Conservation (phyloP, 768 basidiomycete species). For the Tricholoma saponaceum region DNA sequence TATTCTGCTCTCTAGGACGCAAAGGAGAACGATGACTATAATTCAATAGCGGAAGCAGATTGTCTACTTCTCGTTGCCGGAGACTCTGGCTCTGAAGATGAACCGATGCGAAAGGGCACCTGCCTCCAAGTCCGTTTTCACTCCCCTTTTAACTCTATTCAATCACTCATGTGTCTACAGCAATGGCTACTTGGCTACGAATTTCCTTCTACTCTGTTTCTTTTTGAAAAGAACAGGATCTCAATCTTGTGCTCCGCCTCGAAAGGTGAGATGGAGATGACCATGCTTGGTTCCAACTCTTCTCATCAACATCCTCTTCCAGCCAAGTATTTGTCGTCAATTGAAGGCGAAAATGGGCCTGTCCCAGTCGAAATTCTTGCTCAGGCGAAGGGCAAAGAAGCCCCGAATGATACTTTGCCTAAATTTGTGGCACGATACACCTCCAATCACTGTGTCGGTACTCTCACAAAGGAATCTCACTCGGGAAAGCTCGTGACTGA, state of each 20-base stretch:
- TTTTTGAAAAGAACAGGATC: slow-evolving; percentile 77
- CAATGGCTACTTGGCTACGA: slow-evolving; percentile 98
- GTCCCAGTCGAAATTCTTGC: slow-evolving; percentile 74
- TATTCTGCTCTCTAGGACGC: slow-evolving; percentile 44
- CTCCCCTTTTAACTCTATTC: slow-evolving; percentile 1
- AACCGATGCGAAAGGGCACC: slow-evolving; percentile 85
- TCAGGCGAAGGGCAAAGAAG: slow-evolving; percentile 78
- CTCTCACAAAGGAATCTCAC: slow-evolving; percentile 78
- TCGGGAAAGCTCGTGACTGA: slow-evolving; percentile 84
- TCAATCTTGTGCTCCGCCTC: slow-evolving; percentile 81
- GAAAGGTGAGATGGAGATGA: slow-evolving; percentile 55
- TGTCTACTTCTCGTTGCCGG: slow-evolving; percentile 71
- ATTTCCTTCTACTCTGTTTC: slow-evolving; percentile 89
- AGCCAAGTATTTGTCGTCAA: slow-evolving; percentile 87
- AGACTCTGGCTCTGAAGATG: slow-evolving; percentile 81
- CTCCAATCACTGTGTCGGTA: slow-evolving; percentile 64
- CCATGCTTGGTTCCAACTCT: not conserved
- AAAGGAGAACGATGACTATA: slow-evolving; percentile 66
- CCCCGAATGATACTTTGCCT: slow-evolving; percentile 67
- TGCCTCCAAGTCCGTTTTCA: slow-evolving; percentile 73
- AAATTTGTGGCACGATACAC: slow-evolving; percentile 62
- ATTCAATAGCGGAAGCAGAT: slow-evolving; percentile 62
- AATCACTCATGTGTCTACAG: slow-evolving; percentile 37
- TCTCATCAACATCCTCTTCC: slow-evolving; percentile 7
- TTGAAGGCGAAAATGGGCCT: slow-evolving; percentile 50